Evolutionary conservation across 352 stramenopile genomes (phyloP).

Genomic region (Globisporangium heterothallicum): DNA sequence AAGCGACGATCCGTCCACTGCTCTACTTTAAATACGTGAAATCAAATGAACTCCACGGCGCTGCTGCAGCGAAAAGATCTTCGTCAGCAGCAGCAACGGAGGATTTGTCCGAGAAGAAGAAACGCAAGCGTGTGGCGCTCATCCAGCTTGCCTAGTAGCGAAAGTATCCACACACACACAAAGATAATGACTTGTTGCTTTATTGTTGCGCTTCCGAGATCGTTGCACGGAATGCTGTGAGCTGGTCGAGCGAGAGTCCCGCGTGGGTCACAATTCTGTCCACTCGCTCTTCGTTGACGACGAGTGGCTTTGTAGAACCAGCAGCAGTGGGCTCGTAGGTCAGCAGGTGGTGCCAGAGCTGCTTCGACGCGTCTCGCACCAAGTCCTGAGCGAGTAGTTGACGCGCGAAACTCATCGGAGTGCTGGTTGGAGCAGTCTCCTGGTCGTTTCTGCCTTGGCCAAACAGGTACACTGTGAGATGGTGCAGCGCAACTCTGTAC

Average conservation of each 20-base stretch:
- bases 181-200: neutral
- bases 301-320: neutral
- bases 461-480: slow-evolving; percentile 57
- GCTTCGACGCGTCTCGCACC: slow-evolving; percentile 15
- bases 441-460: slow-evolving; percentile 4
- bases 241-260: slow-evolving; percentile 21
- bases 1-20: slow-evolving; percentile 38
- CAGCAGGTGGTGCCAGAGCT: slow-evolving; percentile 50
- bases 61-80: neutral
- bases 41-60: neutral
- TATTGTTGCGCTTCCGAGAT: slow-evolving; percentile 8
- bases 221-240: slow-evolving; percentile 20
- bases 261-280: slow-evolving; percentile 19
- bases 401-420: slow-evolving; percentile 35
- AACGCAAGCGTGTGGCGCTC: slow-evolving; percentile 35
- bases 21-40: slow-evolving; percentile 73
- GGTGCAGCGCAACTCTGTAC: slow-evolving; percentile 56
- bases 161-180: neutral
- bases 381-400: slow-evolving; percentile 49
- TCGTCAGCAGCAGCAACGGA: neutral
- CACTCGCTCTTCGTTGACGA: slow-evolving; percentile 4
- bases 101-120: slow-evolving; percentile 12
- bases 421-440: neutral
- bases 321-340: slow-evolving; percentile 25
- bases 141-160: slow-evolving; percentile 9